Base-by-base conservation (phyloP, 1,139 yeast species). In the Candida labiduridarum region DNA sequence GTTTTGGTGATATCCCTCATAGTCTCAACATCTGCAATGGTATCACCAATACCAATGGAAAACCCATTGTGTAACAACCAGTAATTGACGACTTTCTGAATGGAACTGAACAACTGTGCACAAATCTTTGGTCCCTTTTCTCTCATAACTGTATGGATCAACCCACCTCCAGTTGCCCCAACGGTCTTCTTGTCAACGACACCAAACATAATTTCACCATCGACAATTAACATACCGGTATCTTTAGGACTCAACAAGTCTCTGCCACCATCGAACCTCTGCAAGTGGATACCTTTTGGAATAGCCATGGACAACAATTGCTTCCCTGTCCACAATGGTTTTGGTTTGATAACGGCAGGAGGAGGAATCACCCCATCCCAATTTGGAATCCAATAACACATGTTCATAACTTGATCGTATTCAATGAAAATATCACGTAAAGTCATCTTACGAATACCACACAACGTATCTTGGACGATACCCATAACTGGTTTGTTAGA, bases 291-390 rank as follows among this genome's bases (percentile, higher is more conserved):
- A 68, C 99, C 99, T 63, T 85, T 86, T 49, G 99, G 99, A 68
- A 94, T 91, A 43, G 96, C 91, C 82, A 89, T 46, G 2, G 98
- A 91, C 51, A 91, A 71, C 69, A 95, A 77, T 71, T 95, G 99
- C 68, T 94, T 94, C 70, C 99, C 99, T 4, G 96, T 80, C 99
- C 99, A 94, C 59, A 94, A 72, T 30, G 98, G 98, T 68, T 89
- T 90, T 50, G 99, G 99, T 66, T 92, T 94, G 51, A 90, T 64
- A 51, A 94, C 85, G 1, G 97, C 96, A 41, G 99, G 99, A 19
- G 87, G 90, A n/a, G 99, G 99, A 56, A 95, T 89, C 45, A 89
- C 88, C 61, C 99, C 99, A 73, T 94, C 97, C 99, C 99, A 94
- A 59, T 87, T 87, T 35, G 98, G 98, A 60, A 95, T 91, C 99